Percentiles rank a stretch among this genome's conserved stretches.
These are phyloP conservation scores for Skeletonema marinoi DNA, from an alignment of 108 stramenopile genomes.

Conservation along the genomic window DNA sequence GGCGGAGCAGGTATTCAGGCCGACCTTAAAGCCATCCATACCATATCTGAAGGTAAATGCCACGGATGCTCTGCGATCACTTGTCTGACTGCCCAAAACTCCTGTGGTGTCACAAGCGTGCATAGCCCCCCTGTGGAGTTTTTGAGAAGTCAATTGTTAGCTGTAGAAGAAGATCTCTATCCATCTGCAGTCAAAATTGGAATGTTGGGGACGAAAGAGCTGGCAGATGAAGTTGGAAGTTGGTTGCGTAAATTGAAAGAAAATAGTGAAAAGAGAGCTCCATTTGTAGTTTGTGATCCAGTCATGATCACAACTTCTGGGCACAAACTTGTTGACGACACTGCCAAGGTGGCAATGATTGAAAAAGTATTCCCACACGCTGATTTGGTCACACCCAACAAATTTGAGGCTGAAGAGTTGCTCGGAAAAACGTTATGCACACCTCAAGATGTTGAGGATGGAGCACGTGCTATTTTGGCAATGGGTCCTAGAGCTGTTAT, in stretches of 20 bases:
- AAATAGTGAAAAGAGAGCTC: conserved; percentile 6
- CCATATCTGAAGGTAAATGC: conserved; percentile 59
- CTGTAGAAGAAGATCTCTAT: conserved; percentile 76
- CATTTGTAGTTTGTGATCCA: conserved; percentile 89
- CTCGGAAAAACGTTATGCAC: conserved; percentile 58
- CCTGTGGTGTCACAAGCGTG: conserved; percentile 71
- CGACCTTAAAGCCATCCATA: conserved; percentile 87
- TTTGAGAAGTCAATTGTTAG: conserved; percentile 59
- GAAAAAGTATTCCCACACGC: conserved; percentile 78
- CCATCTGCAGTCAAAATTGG: conserved; percentile 90
- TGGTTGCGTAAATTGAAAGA: conserved; percentile 55
- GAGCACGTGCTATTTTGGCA: conserved; percentile 71
- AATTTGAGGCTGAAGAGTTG: conserved; percentile 91
- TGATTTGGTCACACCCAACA: conserved; percentile 90
- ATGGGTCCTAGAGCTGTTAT: conserved; percentile 78
- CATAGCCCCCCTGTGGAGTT: conserved; percentile 66
- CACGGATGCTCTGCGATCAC: conserved; percentile 94
- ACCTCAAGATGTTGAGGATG: conserved; percentile 77
- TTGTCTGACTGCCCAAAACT: conserved; percentile 89
- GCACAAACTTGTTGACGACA: conserved; percentile 78
- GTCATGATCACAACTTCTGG: conserved; percentile 94
- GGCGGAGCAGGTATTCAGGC: conserved; percentile 97
- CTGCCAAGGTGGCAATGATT: conserved; percentile 73
- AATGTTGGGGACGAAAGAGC: conserved; percentile 82
- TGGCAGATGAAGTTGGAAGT: conserved; percentile 70